Conservation (phyloP, 345 rosid species). For the Abelmoschus esculentus region DNA sequence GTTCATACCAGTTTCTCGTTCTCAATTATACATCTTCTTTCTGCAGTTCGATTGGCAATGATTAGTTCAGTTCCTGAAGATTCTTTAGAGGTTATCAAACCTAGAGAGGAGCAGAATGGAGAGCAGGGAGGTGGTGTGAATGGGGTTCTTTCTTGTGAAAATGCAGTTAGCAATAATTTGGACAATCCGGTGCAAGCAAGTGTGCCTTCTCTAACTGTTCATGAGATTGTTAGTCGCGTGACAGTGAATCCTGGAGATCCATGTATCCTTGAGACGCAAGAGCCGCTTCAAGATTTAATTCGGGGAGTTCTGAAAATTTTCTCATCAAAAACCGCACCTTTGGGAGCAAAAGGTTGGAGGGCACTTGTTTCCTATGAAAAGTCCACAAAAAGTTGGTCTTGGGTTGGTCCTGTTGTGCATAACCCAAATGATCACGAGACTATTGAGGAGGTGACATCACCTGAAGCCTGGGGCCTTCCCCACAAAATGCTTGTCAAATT, state of each 20-base stretch:
- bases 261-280: constrained; percentile 87
- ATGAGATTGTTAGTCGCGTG: constrained; percentile 88
- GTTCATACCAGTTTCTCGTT: constrained; percentile 92
- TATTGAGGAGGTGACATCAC: constrained; percentile 82
- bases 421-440: constrained; percentile 53
- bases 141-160: constrained; percentile 40
- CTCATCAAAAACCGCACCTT: constrained; percentile 85
- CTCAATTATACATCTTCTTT: constrained; percentile 89
- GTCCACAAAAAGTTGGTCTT: constrained; percentile 77
- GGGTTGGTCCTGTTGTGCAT: constrained; percentile 70
- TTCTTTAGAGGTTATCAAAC: constrained; percentile 47
- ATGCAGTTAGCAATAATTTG: constrained; percentile 28
- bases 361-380: constrained; percentile 75
- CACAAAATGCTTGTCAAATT: constrained; percentile 94
- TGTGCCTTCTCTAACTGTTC: constrained; percentile 65
- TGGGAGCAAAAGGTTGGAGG: constrained; percentile 98
- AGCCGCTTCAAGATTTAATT: constrained; percentile 90
- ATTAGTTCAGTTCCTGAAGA: constrained; percentile 55
- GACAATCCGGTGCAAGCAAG: constrained; percentile 36
- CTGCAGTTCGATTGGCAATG: constrained; percentile 92
- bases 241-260: constrained; percentile 92
- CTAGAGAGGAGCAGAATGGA: constrained; percentile 39
- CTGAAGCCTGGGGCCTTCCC: constrained; percentile 91
- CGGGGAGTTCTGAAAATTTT: constrained; percentile 92
- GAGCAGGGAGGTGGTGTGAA: constrained; percentile 36